These are phyloP conservation scores for Pelargonium cotyledonis DNA, from an alignment of 441 rosid species.

Conservation along the genomic window DNA sequence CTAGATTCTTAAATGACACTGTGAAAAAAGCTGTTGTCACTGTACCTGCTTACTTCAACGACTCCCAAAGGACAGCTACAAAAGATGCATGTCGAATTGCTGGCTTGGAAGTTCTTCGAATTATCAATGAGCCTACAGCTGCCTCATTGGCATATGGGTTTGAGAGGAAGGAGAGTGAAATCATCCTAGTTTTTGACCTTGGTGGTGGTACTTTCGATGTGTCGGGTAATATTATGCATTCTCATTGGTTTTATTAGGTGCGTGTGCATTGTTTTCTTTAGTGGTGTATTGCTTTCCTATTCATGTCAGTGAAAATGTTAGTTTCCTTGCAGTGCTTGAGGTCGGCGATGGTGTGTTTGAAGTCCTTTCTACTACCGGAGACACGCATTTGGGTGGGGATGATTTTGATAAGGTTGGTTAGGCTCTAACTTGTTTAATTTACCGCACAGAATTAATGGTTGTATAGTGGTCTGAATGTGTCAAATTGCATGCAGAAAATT, in stretches of 20 bases:
- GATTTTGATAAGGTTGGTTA: conserved; percentile 77
- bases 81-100: conserved; percentile 98
- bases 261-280: neutral
- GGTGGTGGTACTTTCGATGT: conserved; percentile 39
- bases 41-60: conserved; percentile 96
- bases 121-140: conserved; percentile 94
- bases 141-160: conserved; percentile 96
- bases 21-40: conserved; percentile 93
- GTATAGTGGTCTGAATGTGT: too few relatives aligned
- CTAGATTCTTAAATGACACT: conserved; percentile 84
- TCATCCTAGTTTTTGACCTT: conserved; percentile 89
- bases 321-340: neutral
- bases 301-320: neutral
- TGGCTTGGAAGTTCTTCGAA: conserved; percentile 89
- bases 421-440: neutral
- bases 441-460: too few relatives aligned
- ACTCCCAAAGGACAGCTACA: conserved; percentile 92
- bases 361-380: neutral
- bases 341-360: neutral
- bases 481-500: conserved; percentile 46
- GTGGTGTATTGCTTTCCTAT: neutral
- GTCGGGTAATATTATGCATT: neutral
- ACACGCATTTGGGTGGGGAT: conserved; percentile 15
- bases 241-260: neutral
- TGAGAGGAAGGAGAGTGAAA: conserved; percentile 83